Evolutionary conservation across 1,284 basidiomycete species (phyloP), one percentile per base, ranked within the genome.

Genomic region (Volvariella volvacea): DNA sequence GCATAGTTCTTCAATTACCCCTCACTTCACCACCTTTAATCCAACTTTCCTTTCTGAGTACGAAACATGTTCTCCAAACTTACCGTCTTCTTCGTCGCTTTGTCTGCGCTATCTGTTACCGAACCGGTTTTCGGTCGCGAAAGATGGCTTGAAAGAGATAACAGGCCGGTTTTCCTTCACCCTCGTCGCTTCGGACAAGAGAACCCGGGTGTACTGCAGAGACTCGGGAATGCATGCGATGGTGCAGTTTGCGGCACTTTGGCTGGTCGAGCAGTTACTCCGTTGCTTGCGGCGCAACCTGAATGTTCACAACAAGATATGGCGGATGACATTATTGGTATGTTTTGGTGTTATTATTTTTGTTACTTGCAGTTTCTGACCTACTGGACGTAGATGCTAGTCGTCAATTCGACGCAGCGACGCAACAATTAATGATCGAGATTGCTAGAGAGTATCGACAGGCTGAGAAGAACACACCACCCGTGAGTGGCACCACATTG

Each of bases 401-500:
- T 50, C 64, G 62, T 48, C 73, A 77, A 50, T 77, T 78, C 47
- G 72, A 78, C 55, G 66, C 57, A 21, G 59, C 69, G 10, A 78
- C 74, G 1, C 69, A 73, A 52, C 58, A 60, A 2, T 71, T 65
- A 47, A 76, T 78, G 76, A 67, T 82, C 51, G 61, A 64, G 3
- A 62, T 79, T 44, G 79, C 78, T 12, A 56, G 69, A 10, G 69
- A 74, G 52, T 79, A 78, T 56, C 72, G 78, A 41, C 73, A 78
- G 52, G 67, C 60, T 0, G 78, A 80, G 65, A 80, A 80, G 67
- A 81, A 80, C 58, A 79, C 77, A 1, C 75, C 76, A 55, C 77
- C 76, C 20, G 74, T 75, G 51, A 41, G 66, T 58, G 25, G 6
- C 25, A 14, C n/a, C 37, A 28, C 6, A n/a, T 19, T 22, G 31